phyloP scores from a whole-genome alignment of 768 basidiomycete genomes.

The Termitomyces sp. region DNA sequence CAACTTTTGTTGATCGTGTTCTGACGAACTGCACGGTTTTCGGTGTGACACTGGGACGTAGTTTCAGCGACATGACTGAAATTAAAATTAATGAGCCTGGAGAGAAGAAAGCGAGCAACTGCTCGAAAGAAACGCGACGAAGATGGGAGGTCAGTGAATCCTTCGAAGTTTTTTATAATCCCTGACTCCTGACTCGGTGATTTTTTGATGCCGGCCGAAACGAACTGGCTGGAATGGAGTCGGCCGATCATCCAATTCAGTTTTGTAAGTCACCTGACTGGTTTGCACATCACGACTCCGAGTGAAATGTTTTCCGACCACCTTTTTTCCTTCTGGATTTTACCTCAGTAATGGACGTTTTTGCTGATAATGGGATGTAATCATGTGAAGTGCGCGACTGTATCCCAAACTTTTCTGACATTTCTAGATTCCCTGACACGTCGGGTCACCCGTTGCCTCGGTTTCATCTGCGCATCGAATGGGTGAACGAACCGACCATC shows the following conservation, averaged over 20 bases:
- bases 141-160: conserved; percentile 1
- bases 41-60: conserved; percentile 35
- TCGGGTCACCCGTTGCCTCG: neutral
- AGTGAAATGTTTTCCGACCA: no score
- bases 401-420: neutral
- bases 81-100: conserved; percentile 2
- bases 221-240: neutral
- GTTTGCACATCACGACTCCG: neutral
- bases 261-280: neutral
- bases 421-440: neutral
- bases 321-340: neutral
- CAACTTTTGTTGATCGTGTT: conserved; percentile 44
- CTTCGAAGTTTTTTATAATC: conserved; percentile 7
- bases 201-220: conserved; percentile 8
- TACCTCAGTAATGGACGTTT: neutral
- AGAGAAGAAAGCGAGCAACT: conserved; percentile 1
- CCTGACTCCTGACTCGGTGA: conserved; percentile 6
- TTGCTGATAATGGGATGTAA: no score
- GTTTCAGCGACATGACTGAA: conserved; percentile 38
- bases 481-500: no score
- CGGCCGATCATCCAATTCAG: conserved; percentile 4
- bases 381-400: neutral
- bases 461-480: neutral
- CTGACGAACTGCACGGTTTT: conserved; percentile 32
- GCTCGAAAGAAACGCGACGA: conserved; percentile 5